Percentiles rank a stretch among this genome's conserved stretches.
Evolutionary conservation across 2,329 filamentous ascomycete species (phyloP).

Genomic region (Exophiala oligosperma): DNA sequence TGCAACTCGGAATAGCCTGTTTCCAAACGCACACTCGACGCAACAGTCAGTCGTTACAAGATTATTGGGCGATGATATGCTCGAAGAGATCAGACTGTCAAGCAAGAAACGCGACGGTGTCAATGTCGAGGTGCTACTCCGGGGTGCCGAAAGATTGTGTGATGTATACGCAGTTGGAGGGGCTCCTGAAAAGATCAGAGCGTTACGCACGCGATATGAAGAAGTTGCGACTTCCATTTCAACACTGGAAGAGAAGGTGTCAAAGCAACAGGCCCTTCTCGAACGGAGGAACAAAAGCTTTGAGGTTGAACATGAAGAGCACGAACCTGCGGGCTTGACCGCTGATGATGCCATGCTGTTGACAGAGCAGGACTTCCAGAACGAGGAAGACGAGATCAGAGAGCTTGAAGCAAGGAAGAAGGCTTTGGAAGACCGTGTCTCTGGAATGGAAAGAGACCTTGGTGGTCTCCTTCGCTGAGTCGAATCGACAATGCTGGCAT

Average conservation of each 20-base stretch:
- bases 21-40: slow-evolving; percentile 63
- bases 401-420: slow-evolving; percentile 65
- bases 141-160: slow-evolving; percentile 86
- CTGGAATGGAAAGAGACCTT: slow-evolving; percentile 67
- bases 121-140: slow-evolving; percentile 80
- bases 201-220: slow-evolving; percentile 69
- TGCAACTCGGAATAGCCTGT: slow-evolving; percentile 34
- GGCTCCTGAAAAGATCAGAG: slow-evolving; percentile 72
- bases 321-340: slow-evolving; percentile 45
- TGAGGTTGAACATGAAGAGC: slow-evolving; percentile 56
- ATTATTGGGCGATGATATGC: slow-evolving; percentile 82
- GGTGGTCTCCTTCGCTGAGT: slow-evolving; percentile 56
- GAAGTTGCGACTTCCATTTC: slow-evolving; percentile 71
- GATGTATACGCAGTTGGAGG: slow-evolving; percentile 82
- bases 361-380: slow-evolving; percentile 45
- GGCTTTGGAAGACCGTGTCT: slow-evolving; percentile 63
- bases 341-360: slow-evolving; percentile 28
- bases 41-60: slow-evolving; percentile 76
- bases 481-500: background rate
- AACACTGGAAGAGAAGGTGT: slow-evolving; percentile 78
- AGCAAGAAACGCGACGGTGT: slow-evolving; percentile 66
- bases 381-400: slow-evolving; percentile 56
- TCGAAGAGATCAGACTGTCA: slow-evolving; percentile 70
- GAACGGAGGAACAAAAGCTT: slow-evolving; percentile 67
- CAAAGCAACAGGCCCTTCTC: slow-evolving; percentile 72